Evolutionary conservation across 495 filamentous ascomycete genomes (phyloP).

Genomic region (Parathielavia hyrcaniae): DNA sequence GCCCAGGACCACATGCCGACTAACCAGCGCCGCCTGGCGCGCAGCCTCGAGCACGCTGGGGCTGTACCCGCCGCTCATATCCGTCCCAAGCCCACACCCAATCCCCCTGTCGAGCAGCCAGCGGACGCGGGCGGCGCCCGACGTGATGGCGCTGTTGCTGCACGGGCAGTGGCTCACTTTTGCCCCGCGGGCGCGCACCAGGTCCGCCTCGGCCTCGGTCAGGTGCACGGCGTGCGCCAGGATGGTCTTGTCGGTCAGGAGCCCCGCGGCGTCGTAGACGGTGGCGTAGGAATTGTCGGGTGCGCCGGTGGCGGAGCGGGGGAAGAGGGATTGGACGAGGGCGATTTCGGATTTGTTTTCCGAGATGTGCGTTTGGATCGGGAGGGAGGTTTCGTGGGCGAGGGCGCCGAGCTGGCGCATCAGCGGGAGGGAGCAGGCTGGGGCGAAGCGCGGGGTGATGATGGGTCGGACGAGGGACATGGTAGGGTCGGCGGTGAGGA

Average conservation of each 20-base stretch:
- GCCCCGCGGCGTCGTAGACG: conserved; percentile 68
- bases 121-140: conserved; percentile 66
- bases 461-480: conserved; percentile 62
- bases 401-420: conserved; percentile 59
- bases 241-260: conserved; percentile 68
- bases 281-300: conserved; percentile 55
- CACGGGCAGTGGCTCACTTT: conserved; percentile 83
- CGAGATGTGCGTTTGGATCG: conserved; percentile 85
- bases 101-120: conserved; percentile 67
- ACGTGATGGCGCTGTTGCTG: conserved; percentile 72
- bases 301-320: conserved; percentile 29
- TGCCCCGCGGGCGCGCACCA: conserved; percentile 54
- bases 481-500: conserved; percentile 57
- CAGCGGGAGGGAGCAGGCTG: conserved; percentile 56
- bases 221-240: conserved; percentile 85
- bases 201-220: conserved; percentile 50
- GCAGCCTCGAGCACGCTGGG: conserved; percentile 71
- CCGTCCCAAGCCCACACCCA: conserved; percentile 78
- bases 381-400: conserved; percentile 50
- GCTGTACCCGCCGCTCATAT: conserved; percentile 81
- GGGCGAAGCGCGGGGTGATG: conserved; percentile 87
- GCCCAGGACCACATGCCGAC: conserved; percentile 57
- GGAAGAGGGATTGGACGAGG: conserved; percentile 67
- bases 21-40: conserved; percentile 69
- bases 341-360: conserved; percentile 71